Percentiles rank a stretch among this genome's conserved stretches.
These are phyloP conservation scores for Acrasis kona DNA, from an alignment of 78 protist genomes.

Conservation along the genomic window DNA sequence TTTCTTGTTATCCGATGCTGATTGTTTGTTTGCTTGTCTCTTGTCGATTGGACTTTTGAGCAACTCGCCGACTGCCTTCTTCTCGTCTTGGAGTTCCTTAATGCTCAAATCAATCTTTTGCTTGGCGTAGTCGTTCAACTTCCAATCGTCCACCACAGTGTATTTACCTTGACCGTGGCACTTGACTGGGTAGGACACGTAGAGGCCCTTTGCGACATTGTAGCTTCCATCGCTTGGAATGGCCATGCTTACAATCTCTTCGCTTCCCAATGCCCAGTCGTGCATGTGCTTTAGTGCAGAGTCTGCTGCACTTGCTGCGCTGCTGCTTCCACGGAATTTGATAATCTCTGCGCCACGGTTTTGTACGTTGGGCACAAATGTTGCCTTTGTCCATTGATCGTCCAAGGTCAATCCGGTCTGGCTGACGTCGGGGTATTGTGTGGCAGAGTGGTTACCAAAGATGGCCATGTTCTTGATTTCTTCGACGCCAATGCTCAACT, in stretches of 20 bases:
- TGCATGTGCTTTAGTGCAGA: conserved; percentile 63
- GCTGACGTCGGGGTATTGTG: conserved; percentile 11
- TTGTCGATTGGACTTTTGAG: too few species aligned
- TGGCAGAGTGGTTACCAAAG: conserved; percentile 91
- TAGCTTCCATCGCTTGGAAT: conserved; percentile 48
- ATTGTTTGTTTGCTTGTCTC: too few species aligned
- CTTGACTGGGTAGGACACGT: conserved; percentile 57
- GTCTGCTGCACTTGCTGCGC: conserved; percentile 76
- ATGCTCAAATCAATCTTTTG: not conserved
- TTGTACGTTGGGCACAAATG: conserved; percentile 66
- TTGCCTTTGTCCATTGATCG: conserved; percentile 12
- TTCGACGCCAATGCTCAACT: conserved; percentile 23
- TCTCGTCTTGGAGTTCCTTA: not conserved
- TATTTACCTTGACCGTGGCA: conserved; percentile 9
- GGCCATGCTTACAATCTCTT: conserved; percentile 55
- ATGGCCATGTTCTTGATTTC: conserved; percentile 58
- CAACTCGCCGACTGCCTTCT: not conserved
- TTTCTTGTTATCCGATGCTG: too few species aligned
- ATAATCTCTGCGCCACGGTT: conserved; percentile 87
- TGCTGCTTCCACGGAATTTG: conserved; percentile 44
- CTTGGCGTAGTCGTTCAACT: not conserved
- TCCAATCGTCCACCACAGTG: not conserved
- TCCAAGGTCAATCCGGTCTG: not conserved
- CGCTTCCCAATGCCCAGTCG: conserved; percentile 49
- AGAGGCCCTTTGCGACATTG: conserved; percentile 36